A percentile compares a stretch with the other conserved stretches of the same genome.
Conservation (phyloP, 2,329 filamentous ascomycete genomes). For the Chaetomiaceae sp. region DNA sequence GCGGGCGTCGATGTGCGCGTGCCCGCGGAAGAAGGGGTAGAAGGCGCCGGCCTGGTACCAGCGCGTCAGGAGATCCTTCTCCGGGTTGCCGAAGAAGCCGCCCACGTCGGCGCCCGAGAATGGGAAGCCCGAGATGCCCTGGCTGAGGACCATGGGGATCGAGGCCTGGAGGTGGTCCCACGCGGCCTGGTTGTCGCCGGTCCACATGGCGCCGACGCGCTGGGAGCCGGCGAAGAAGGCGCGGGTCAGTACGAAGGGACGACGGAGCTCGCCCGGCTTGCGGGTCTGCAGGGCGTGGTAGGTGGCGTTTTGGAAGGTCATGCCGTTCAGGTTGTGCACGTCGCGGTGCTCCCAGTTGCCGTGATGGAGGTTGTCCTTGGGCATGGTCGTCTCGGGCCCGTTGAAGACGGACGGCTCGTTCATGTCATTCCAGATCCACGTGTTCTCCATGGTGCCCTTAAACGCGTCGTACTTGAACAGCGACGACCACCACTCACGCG, state of each 20-base stretch:
- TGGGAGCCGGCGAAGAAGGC: constrained; percentile 91
- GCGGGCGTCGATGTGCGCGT: constrained; percentile 94
- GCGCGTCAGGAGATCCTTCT: constrained; percentile 80
- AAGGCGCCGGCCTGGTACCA: constrained; percentile 98
- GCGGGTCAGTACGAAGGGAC: constrained; percentile 88
- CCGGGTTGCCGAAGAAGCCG: constrained; percentile 96
- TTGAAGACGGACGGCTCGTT: constrained; percentile 99
- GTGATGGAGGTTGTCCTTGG: constrained; percentile 91
- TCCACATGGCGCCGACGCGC: constrained; percentile 94
- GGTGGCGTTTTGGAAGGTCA: constrained; percentile 94
- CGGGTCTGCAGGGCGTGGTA: constrained; percentile 77
- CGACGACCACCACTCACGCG: constrained; percentile 82
- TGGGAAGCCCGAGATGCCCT: constrained; percentile 87
- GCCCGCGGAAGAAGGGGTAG: constrained; percentile 96
- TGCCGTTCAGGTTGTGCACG: constrained; percentile 88
- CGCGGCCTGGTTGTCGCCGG: constrained; percentile 89
- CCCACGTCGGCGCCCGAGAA: constrained; percentile 95
- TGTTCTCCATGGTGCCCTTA: constrained; percentile 78
- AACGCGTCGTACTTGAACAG: constrained; percentile 86
- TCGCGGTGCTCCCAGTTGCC: constrained; percentile 95
- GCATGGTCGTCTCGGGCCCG: constrained; percentile 96
- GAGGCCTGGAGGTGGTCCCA: constrained; percentile 89
- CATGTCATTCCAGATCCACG: constrained; percentile 99
- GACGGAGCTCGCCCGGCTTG: constrained; percentile 75
- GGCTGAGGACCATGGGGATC: constrained; percentile 87